Percentiles rank a stretch among this genome's conserved stretches.
Evolutionary conservation across 306 rosid species (phyloP).

Genomic region (Rubus parviflorus): DNA sequence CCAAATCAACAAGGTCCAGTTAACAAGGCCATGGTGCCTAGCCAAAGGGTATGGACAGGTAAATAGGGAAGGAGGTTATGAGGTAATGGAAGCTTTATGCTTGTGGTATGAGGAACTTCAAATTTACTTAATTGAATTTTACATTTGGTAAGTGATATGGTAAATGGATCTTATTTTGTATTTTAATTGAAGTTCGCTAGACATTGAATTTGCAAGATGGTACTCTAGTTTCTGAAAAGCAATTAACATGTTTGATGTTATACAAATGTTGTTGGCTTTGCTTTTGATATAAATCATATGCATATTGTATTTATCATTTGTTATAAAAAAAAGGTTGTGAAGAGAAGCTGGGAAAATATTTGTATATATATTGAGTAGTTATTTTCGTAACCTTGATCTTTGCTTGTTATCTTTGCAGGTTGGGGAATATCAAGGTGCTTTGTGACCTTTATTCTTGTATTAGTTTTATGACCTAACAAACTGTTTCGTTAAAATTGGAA

Average conservation of each 20-base stretch:
- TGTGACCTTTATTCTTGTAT: too few relatives aligned
- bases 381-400: too few relatives aligned
- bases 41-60: conserved; percentile 28
- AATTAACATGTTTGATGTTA: not conserved
- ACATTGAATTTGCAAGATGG: not conserved
- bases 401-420: too few relatives aligned
- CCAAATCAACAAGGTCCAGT: too few relatives aligned
- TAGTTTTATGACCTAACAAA: too few relatives aligned
- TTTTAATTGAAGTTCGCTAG: not conserved
- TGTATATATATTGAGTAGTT: too few relatives aligned
- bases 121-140: not conserved
- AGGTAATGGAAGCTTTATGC: conserved; percentile 12
- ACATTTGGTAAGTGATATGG: not conserved
- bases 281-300: not conserved
- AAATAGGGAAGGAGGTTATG: conserved; percentile 28
- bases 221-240: conserved; percentile 5
- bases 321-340: too few relatives aligned
- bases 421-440: too few relatives aligned
- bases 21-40: conserved; percentile 14
- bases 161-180: too few relatives aligned
- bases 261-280: not conserved
- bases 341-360: too few relatives aligned
- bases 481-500: too few relatives aligned
- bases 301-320: not conserved
- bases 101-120: not conserved